Percentiles rank a stretch among this genome's conserved stretches.
These are phyloP conservation scores for Lizanozyma gosingica DNA, from an alignment of 1,139 yeast genomes.

Conservation along the genomic window DNA sequence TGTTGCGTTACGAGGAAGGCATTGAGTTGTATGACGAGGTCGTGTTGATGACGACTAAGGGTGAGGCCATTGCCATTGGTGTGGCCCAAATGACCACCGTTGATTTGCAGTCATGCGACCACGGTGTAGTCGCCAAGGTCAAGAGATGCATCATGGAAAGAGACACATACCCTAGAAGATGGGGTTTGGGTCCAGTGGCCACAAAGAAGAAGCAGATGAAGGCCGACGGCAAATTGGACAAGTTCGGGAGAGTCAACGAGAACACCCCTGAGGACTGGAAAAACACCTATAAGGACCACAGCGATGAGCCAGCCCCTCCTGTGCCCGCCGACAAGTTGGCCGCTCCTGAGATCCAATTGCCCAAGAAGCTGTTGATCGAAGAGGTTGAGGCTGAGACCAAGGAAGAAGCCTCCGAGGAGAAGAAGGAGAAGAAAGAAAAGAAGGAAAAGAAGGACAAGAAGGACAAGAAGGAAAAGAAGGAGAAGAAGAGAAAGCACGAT, in stretches of 20 bases:
- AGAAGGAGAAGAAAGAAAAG: conserved; percentile 59
- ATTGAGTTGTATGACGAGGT: conserved; percentile 97
- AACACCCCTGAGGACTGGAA: conserved; percentile 93
- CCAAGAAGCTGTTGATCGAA: conserved; percentile 30
- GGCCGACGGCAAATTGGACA: conserved; percentile 95
- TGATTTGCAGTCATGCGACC: conserved; percentile 93
- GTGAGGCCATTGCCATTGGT: conserved; percentile 98
- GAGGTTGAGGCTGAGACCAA: conserved; percentile 28
- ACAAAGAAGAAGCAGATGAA: conserved; percentile 97
- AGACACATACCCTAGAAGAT: conserved; percentile 98
- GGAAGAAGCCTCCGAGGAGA: conserved; percentile 30
- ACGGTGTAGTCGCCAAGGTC: conserved; percentile 96
- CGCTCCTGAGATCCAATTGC: conserved; percentile 42
- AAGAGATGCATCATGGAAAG: conserved; percentile 99
- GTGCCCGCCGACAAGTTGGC: conserved; percentile 39
- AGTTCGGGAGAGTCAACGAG: conserved; percentile 88
- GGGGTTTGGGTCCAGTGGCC: conserved; percentile 99
- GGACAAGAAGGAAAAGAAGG: conserved; percentile 42
- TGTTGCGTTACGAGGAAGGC: conserved; percentile 94
- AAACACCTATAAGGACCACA: conserved; percentile 74
- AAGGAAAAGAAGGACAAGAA: conserved; percentile 57
- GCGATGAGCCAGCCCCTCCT: conserved; percentile 50
- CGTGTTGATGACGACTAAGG: conserved; percentile 96
- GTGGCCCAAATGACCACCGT: conserved; percentile 99
- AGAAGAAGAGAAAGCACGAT: conserved; percentile 47